These are phyloP conservation scores for Helichrysum umbraculigerum DNA, from an alignment of 129 eudicot genomes.

Conservation along the genomic window DNA sequence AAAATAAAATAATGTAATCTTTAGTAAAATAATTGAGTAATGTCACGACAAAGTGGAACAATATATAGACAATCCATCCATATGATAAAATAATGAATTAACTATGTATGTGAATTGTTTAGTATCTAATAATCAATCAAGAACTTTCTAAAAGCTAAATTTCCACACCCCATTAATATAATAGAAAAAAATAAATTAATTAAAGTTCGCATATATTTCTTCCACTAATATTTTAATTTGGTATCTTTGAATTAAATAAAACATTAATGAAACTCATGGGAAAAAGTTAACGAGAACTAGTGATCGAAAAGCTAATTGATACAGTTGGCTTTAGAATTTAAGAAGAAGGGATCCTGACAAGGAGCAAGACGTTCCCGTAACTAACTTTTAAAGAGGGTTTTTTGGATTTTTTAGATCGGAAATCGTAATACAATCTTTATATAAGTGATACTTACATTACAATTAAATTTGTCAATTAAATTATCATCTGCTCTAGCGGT, in stretches of 20 bases:
- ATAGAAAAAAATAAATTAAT: neutral
- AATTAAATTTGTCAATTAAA: no score
- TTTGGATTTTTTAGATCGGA: neutral
- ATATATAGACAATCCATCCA: conserved; percentile 1
- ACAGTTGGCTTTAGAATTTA: neutral
- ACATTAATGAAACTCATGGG: conserved; percentile 17
- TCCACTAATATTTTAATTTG: neutral
- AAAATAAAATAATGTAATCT: neutral
- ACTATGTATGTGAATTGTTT: conserved; percentile 4
- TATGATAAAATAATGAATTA: conserved; percentile 14
- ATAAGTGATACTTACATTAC: neutral
- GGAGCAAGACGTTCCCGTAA: neutral
- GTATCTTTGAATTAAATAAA: neutral
- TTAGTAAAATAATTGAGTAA: conserved; percentile 19
- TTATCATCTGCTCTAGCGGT: no score
- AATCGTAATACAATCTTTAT: no score
- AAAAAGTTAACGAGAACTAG: neutral
- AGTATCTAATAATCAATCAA: conserved; percentile 26
- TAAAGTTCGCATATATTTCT: neutral
- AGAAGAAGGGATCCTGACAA: neutral
- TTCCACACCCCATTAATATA: neutral
- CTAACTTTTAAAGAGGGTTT: neutral
- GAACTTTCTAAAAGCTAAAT: conserved; percentile 29
- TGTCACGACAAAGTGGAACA: conserved; percentile 34
- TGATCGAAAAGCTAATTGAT: conserved; percentile 6